Evolutionary conservation across 179 eudicot genomes (phyloP).

Genomic region (Silene vulgaris): DNA sequence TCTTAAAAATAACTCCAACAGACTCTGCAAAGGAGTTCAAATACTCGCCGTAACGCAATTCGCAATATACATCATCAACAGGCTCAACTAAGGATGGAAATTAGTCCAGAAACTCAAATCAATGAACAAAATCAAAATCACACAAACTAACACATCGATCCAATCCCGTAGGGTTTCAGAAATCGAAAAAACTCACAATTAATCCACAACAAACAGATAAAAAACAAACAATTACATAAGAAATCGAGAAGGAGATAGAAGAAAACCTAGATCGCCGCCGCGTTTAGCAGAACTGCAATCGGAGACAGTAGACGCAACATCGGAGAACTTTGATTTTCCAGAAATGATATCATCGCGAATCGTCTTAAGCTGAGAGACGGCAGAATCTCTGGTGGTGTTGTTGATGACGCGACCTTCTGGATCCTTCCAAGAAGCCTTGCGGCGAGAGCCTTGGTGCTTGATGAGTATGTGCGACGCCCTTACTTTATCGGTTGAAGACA

Average conservation of each 20-base stretch:
- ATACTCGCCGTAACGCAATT: too few species aligned
- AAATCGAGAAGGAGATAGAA: neutral
- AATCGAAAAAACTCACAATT: neutral
- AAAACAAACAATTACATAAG: neutral
- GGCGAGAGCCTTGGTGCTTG: conserved; percentile 74
- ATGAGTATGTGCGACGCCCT: conserved; percentile 79
- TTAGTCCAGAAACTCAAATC: neutral
- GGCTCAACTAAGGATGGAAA: too few species aligned
- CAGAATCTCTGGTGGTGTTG: conserved; percentile 58
- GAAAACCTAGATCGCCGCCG: conserved; percentile 76
- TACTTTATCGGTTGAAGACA: conserved; percentile 38
- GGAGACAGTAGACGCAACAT: conserved; percentile 50
- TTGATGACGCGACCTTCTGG: conserved; percentile 66
- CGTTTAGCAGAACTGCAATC: conserved; percentile 90
- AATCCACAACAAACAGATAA: too few species aligned
- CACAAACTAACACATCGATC: neutral
- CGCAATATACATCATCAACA: too few species aligned
- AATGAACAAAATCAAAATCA: neutral
- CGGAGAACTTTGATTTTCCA: conserved; percentile 52
- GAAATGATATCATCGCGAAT: conserved; percentile 61
- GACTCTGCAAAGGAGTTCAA: too few species aligned
- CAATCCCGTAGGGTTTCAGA: neutral
- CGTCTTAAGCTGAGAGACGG: conserved; percentile 56
- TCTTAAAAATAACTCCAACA: too few species aligned
- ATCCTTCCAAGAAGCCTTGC: conserved; percentile 87